These are phyloP conservation scores for Fusarium austroafricanum DNA, from an alignment of 2,329 filamentous ascomycete genomes.

Conservation along the genomic window DNA sequence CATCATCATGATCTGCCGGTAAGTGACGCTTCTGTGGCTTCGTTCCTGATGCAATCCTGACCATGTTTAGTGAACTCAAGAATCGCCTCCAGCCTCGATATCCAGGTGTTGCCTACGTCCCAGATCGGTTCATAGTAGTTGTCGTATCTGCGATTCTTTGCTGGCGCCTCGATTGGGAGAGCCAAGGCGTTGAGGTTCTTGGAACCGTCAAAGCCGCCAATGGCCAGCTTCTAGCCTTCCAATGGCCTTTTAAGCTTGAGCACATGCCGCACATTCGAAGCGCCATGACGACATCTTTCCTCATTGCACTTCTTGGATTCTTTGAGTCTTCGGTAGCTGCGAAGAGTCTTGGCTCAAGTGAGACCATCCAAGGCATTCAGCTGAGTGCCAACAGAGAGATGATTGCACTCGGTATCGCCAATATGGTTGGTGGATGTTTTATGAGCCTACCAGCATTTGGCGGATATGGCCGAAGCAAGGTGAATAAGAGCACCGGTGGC, in stretches of 20 bases:
- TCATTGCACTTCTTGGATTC: conserved; percentile 96
- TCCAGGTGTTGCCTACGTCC: conserved; percentile 85
- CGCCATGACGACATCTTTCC: conserved; percentile 89
- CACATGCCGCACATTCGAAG: conserved; percentile 86
- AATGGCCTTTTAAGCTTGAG: conserved; percentile 83
- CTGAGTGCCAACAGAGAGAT: conserved; percentile 93
- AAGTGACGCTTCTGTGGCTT: conserved; percentile 46
- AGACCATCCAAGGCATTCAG: conserved; percentile 80
- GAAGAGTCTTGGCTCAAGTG: conserved; percentile 81
- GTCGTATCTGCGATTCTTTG: conserved; percentile 84
- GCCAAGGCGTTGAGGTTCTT: conserved; percentile 83
- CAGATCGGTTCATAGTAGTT: conserved; percentile 91
- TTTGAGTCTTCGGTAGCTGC: conserved; percentile 98
- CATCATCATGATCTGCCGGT: conserved; percentile 92
- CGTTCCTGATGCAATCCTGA: conserved; percentile 4
- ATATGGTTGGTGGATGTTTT: conserved; percentile 91
- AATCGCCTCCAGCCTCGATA: conserved; percentile 81
- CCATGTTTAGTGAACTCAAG: conserved; percentile 75
- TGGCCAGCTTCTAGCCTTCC: conserved; percentile 80
- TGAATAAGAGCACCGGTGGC: conserved; percentile 91
- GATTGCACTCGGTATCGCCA: conserved; percentile 89
- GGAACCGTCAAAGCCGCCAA: conserved; percentile 81
- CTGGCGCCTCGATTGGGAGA: conserved; percentile 81
- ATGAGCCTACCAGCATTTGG: conserved; percentile 94
- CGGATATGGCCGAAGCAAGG: conserved; percentile 94